These are phyloP conservation scores for Tetracentron sinense DNA, from an alignment of 164 flowering plant genomes.

Conservation along the genomic window DNA sequence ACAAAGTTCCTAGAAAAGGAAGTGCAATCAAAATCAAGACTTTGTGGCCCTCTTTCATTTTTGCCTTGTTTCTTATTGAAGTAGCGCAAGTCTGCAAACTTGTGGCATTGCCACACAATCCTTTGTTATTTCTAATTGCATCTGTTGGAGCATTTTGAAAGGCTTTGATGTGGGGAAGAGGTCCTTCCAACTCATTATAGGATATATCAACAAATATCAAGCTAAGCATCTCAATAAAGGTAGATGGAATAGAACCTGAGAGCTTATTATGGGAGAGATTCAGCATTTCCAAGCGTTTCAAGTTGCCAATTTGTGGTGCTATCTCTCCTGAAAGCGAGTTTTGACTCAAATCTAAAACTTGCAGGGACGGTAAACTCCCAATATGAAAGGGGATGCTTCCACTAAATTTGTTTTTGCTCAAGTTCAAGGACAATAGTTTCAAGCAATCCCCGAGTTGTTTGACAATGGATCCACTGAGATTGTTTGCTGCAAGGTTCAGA, in stretches of 20 bases:
- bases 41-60: not conserved
- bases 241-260: not conserved
- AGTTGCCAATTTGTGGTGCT: not conserved
- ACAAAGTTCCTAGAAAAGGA: not conserved
- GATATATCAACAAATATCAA: not conserved
- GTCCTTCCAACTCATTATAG: conserved; percentile 4
- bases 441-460: not conserved
- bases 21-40: not conserved
- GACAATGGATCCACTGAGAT: not conserved
- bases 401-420: not conserved
- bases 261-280: conserved; percentile 2
- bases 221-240: not conserved
- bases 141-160: not conserved
- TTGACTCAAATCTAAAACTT: not conserved
- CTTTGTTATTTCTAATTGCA: not conserved
- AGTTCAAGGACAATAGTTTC: not conserved
- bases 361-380: not conserved
- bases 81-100: not conserved
- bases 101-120: not conserved
- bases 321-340: not conserved
- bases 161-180: not conserved
- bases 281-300: not conserved
- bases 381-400: not conserved
- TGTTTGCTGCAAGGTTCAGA: not conserved
- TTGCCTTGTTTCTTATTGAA: not conserved